Evolutionary conservation across 208 protist species (phyloP).

Genomic region (Endotrypanum monterogeii): DNA sequence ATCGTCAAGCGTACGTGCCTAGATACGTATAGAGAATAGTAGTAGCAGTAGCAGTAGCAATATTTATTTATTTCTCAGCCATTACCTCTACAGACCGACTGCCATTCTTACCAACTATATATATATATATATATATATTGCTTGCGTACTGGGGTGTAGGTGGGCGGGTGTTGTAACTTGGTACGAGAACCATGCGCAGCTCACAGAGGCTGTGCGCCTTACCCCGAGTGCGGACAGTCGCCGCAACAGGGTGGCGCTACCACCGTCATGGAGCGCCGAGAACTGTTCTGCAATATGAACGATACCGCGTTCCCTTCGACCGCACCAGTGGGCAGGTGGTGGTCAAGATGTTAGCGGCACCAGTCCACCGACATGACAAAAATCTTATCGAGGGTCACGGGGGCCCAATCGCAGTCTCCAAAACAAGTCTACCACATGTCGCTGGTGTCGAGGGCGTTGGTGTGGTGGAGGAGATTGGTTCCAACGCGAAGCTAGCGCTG

Average conservation of each 20-base stretch:
- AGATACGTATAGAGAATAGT: background rate
- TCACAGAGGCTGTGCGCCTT: conserved; percentile 26
- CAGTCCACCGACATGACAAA: conserved; percentile 96
- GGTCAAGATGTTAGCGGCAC: conserved; percentile 95
- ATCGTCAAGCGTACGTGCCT: background rate
- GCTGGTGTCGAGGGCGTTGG: conserved; percentile 96
- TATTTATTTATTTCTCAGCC: no score
- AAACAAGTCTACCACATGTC: conserved; percentile 46
- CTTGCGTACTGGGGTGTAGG: no score
- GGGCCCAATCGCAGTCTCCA: conserved; percentile 33
- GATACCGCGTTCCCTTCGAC: conserved; percentile 86
- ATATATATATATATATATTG: no score
- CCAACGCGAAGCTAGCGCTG: conserved; percentile 54
- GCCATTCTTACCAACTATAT: no score
- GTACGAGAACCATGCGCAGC: conserved; percentile 12
- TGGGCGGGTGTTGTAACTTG: background rate
- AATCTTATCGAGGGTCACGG: conserved; percentile 94
- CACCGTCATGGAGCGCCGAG: conserved; percentile 71
- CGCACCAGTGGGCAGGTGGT: conserved; percentile 84
- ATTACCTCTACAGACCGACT: background rate
- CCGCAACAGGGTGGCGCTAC: conserved; percentile 88
- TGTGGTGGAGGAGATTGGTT: conserved; percentile 94
- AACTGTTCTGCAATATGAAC: conserved; percentile 85
- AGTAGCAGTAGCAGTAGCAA: background rate
- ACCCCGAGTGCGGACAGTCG: conserved; percentile 74